These are phyloP conservation scores for Grosmannia clavigera DNA, from an alignment of 2,329 filamentous ascomycete genomes.

Conservation along the genomic window DNA sequence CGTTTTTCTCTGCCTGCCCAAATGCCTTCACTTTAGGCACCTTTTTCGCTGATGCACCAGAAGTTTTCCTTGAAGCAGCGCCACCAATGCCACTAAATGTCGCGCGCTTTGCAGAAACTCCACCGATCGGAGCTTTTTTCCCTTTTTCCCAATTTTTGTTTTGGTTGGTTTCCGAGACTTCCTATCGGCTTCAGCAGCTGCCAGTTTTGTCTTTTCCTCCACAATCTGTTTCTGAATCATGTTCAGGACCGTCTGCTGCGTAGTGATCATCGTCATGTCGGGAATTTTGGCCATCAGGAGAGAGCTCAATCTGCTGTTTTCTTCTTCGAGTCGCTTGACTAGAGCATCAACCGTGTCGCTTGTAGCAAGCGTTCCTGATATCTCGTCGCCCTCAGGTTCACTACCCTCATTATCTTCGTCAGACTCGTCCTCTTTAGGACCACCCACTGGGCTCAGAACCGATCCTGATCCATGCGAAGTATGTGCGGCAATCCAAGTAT, in stretches of 20 bases:
- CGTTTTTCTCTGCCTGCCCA: conserved; percentile 74
- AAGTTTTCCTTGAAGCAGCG: conserved; percentile 21
- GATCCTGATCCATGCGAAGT: conserved; percentile 1
- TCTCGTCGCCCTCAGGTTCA: conserved; percentile 46
- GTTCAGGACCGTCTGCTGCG: conserved; percentile 49
- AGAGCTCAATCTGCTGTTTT: conserved; percentile 45
- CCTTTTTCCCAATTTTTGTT: too few species aligned
- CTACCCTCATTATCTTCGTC: conserved; percentile 62
- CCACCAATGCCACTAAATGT: conserved; percentile 9
- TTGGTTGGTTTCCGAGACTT: conserved; percentile 41
- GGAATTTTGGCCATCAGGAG: conserved; percentile 37
- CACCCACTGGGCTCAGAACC: conserved; percentile 26
- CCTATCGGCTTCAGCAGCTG: conserved; percentile 41
- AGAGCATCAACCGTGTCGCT: conserved; percentile 40
- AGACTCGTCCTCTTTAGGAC: conserved; percentile 56
- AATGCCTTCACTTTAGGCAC: conserved; percentile 45
- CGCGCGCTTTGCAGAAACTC: conserved; percentile 11
- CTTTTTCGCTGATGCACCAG: conserved; percentile 27
- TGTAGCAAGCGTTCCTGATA: conserved; percentile 27
- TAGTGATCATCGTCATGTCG: conserved; percentile 38
- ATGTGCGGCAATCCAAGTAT: conserved; percentile 67
- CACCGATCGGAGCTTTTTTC: conserved; percentile 21
- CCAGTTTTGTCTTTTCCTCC: conserved; percentile 54
- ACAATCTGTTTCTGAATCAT: conserved; percentile 61
- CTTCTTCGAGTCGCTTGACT: conserved; percentile 38